A percentile compares a stretch with the other conserved stretches of the same genome.
Evolutionary conservation across 352 stramenopile genomes (phyloP).

Genomic region (Pythium folliculosum): DNA sequence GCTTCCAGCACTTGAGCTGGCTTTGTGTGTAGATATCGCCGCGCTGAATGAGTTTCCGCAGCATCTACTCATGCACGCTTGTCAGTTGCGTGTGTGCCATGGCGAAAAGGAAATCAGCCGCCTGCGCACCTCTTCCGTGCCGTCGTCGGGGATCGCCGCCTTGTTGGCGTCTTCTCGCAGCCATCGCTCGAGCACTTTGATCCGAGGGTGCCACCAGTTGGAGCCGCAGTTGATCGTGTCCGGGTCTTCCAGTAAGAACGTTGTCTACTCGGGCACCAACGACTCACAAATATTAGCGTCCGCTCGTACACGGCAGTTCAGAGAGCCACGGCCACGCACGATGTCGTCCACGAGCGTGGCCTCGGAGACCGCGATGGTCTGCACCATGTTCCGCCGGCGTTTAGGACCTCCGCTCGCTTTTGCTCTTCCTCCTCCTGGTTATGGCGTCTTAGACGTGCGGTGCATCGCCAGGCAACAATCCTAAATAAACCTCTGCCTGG

Average conservation of each 20-base stretch:
- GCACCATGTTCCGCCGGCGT: slow-evolving; percentile 36
- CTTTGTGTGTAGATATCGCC: slow-evolving; percentile 64
- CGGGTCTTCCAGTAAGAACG: slow-evolving; percentile 56
- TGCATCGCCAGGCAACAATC: neutral
- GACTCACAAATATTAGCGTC: neutral
- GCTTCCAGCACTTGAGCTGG: slow-evolving; percentile 78
- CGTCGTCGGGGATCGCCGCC: slow-evolving; percentile 64
- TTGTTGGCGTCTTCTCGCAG: slow-evolving; percentile 61
- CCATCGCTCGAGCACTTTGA: slow-evolving; percentile 74
- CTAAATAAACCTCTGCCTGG: neutral
- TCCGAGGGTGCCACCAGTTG: slow-evolving; percentile 73
- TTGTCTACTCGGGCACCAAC: slow-evolving; percentile 30
- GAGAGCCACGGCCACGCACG: slow-evolving; percentile 29
- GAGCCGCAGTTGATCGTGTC: slow-evolving; percentile 33
- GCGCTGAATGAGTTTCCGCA: slow-evolving; percentile 65
- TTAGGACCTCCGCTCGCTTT: neutral
- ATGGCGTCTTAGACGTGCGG: too few relatives aligned
- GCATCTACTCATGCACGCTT: slow-evolving; percentile 41
- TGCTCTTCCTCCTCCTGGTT: too few relatives aligned
- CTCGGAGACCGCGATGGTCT: slow-evolving; percentile 59
- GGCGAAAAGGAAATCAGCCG: too few relatives aligned
- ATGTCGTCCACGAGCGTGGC: slow-evolving; percentile 51
- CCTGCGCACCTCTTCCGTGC: slow-evolving; percentile 56
- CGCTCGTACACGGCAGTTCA: too few relatives aligned
- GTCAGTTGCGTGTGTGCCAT: neutral